Evolutionary conservation across 2,329 filamentous ascomycete species (phyloP).

Genomic region (Fusarium transvaalense): DNA sequence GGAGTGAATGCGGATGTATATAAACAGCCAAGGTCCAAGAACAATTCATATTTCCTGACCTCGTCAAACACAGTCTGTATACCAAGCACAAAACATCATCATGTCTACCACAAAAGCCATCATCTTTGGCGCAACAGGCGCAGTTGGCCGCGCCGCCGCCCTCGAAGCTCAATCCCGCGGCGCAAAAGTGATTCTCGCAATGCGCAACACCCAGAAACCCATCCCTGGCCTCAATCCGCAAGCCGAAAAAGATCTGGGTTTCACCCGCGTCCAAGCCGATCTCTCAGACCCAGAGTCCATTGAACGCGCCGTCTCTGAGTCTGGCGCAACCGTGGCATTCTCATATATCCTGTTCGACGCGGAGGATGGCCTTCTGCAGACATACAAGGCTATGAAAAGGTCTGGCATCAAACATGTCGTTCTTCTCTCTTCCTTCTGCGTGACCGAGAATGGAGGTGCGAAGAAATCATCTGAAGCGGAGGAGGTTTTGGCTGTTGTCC

Average conservation of each 20-base stretch:
- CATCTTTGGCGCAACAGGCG: constrained; percentile 29
- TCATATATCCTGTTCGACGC: constrained; percentile 19
- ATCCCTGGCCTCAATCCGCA: constrained; percentile 10
- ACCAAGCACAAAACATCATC: accelerated
- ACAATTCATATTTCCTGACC: accelerated
- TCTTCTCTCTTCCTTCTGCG: constrained; percentile 2
- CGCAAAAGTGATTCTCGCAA: constrained; percentile 16
- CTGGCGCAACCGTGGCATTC: constrained; percentile 19
- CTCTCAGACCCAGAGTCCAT: constrained; percentile 21
- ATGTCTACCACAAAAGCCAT: constrained; percentile 24
- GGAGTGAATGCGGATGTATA: accelerated
- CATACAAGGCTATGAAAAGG: constrained; percentile 15
- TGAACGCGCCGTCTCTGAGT: constrained; percentile 9
- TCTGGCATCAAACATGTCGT: constrained; percentile 22
- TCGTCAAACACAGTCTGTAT: neutral
- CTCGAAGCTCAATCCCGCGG: constrained; percentile 23
- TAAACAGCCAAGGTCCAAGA: accelerated
- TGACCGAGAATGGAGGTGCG: constrained; percentile 3
- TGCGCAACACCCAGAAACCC: constrained; percentile 15
- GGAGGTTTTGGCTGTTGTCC: constrained; percentile 1
- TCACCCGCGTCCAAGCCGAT: constrained; percentile 24
- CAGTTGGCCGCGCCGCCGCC: constrained; percentile 22
- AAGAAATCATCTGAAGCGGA: neutral
- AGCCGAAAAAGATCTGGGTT: neutral
- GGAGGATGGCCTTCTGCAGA: constrained; percentile 8